Conservation (phyloP, 805 yeast genomes). For the Ogataea corticis region DNA sequence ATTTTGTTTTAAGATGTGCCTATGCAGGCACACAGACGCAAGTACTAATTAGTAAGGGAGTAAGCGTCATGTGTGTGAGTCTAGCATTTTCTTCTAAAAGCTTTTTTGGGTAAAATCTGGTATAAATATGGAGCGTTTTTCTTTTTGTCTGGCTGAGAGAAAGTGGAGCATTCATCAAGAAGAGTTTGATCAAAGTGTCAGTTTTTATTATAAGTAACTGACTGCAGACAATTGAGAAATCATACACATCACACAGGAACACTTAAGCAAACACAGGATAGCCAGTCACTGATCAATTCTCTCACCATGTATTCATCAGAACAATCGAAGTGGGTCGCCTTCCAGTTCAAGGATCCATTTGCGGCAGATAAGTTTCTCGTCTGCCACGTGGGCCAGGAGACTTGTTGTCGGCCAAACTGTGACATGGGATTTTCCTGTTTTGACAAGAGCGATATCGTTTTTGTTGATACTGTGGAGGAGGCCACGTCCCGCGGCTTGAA, state of each 20-base stretch:
- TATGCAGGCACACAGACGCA: constrained; percentile 1
- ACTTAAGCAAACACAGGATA: too few species aligned
- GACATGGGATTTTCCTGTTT: constrained; percentile 45
- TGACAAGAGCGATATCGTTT: constrained; percentile 46
- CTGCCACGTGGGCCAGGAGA: constrained; percentile 42
- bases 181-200: neutral
- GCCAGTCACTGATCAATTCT: too few species aligned
- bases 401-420: constrained; percentile 72
- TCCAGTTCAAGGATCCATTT: constrained; percentile 65
- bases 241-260: too few species aligned
- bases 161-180: neutral
- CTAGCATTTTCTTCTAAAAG: neutral
- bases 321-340: constrained; percentile 58
- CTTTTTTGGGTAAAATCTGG: neutral
- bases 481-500: constrained; percentile 47
- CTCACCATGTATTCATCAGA: constrained; percentile 42
- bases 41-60: constrained; percentile 5
- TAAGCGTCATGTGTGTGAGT: neutral
- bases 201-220: neutral
- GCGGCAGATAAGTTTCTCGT: constrained; percentile 60
- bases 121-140: constrained; percentile 2
- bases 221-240: too few species aligned
- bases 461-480: constrained; percentile 41
- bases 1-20: neutral
- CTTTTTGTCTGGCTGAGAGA: neutral